Percentiles rank a stretch among this genome's conserved stretches.
Evolutionary conservation across 1,284 basidiomycete species (phyloP).

Genomic region (Lignosus rhinocerotis): DNA sequence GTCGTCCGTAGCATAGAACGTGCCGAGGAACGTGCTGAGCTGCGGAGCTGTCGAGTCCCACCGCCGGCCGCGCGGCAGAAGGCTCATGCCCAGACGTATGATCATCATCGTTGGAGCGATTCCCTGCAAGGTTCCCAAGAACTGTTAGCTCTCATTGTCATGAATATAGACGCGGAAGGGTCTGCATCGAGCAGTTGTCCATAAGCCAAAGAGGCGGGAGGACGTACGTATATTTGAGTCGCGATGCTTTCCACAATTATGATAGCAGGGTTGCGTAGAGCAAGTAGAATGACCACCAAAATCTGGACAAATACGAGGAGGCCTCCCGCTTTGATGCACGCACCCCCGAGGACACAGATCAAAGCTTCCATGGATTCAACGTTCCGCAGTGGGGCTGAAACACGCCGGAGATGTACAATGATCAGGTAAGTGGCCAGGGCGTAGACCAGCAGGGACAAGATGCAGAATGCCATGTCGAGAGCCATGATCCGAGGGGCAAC

Average conservation of each 20-base stretch:
- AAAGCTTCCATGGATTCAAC: constrained; percentile 12
- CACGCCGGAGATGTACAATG: constrained; percentile 10
- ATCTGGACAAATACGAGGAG: constrained; percentile 16
- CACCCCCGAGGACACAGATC: constrained; percentile 7
- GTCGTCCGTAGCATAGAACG: constrained; percentile 4
- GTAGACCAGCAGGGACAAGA: constrained; percentile 10
- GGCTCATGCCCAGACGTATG: constrained; percentile 15
- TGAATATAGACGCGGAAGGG: not conserved
- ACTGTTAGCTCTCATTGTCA: not conserved
- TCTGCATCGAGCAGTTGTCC: not conserved
- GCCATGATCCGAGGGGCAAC: constrained; percentile 13
- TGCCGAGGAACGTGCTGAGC: constrained; percentile 20
- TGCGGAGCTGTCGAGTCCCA: constrained; percentile 11
- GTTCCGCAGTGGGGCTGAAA: constrained; percentile 11
- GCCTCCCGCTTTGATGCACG: constrained; percentile 17
- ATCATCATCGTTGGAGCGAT: constrained; percentile 22
- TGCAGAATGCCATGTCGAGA: constrained; percentile 14
- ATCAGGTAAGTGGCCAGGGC: constrained; percentile 11
- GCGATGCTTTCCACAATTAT: constrained; percentile 18
- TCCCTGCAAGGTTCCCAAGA: constrained; percentile 4
- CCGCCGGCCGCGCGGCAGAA: constrained; percentile 14
- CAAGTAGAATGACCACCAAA: constrained; percentile 9
- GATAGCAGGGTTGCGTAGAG: constrained; percentile 9
- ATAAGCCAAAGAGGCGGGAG: not conserved
- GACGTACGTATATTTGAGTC: constrained; percentile 22